Base-by-base conservation (phyloP, 2,329 filamentous ascomycete genomes). In the Fusarium continuum region DNA sequence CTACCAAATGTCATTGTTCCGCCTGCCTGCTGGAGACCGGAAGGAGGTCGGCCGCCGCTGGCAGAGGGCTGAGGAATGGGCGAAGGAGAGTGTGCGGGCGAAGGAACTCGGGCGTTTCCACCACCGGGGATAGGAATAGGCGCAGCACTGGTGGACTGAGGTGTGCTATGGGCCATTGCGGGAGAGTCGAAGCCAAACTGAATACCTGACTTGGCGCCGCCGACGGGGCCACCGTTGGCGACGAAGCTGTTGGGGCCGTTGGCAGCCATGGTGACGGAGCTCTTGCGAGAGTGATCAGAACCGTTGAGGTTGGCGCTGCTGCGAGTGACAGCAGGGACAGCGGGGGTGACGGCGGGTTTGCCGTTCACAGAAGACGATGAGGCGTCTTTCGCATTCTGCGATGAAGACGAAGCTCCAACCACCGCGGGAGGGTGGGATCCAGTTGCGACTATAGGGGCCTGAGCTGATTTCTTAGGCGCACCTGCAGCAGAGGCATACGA, bases 31-130 rank as follows among this genome's bases (percentile, higher is more conserved):
- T 89, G 84, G 65, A 92, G 84, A 64, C 85, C 86, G 28, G 92
- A 90, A 38, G 93, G 92, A 69, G 93, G 93, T 72, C 92, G 92
- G 69, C 93, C 92, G 72, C 93, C 95, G 72, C 89, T 91, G 28
- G 89, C 88, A 50, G 90, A 87, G 46, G 93, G 92, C 77, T 94
- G 91, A 26, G 95, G 94, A 70, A 98, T 98, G 5, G 95, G 95
- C 35, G 92, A 94, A 5, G 95, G 95, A 39, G 94, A 97, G 68
- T 91, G 89, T 43, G 91, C 88, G 6, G 95, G 95, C 39, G 93
- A 96, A 41, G 88, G 88, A 46, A 94, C 85, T 70, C 91, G 87
- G 61, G 90, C 90, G 78, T 81, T 73, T 81, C 84, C 72, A 76
- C 84, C 71, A 77, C 83, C 77, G 73, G 87, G 88, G 77, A 86